Evolutionary conservation across 202 grass and related monocot species (phyloP).

Genomic region (Brachypodium distachyon): DNA sequence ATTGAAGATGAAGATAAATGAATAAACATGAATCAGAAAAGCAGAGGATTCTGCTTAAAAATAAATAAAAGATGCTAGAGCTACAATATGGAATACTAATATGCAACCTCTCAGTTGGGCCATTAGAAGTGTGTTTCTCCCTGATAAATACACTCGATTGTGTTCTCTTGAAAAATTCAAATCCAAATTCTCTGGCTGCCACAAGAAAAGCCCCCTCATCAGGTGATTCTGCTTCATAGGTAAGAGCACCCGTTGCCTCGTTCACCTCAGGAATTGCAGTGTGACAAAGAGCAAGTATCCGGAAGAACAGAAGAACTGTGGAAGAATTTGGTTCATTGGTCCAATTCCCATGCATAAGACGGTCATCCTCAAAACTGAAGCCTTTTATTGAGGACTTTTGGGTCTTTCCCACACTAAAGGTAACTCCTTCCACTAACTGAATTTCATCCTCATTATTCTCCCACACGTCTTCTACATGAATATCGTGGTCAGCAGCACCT

Average conservation of each 20-base stretch:
- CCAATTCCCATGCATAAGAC: constrained; percentile 87
- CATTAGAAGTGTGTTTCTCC: constrained; percentile 61
- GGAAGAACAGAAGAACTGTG: constrained; percentile 72
- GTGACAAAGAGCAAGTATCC: constrained; percentile 86
- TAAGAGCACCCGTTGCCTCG: constrained; percentile 60
- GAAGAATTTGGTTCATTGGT: constrained; percentile 59
- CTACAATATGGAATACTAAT: constrained; percentile 8
- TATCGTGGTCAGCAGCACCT: constrained; percentile 35
- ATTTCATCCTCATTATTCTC: constrained; percentile 51
- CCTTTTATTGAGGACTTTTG: constrained; percentile 64
- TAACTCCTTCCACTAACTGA: constrained; percentile 36
- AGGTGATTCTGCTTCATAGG: constrained; percentile 96
- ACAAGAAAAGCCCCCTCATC: constrained; percentile 94
- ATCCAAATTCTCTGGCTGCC: constrained; percentile 92
- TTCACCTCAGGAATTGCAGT: constrained; percentile 83
- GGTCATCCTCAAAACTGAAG: constrained; percentile 87
- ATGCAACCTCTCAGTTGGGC: constrained; percentile 61
- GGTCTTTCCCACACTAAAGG: constrained; percentile 36
- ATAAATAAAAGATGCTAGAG: not conserved
- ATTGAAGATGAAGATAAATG: constrained; percentile 9
- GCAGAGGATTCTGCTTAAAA: not conserved
- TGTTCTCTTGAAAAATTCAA: constrained; percentile 93
- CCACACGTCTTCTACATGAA: constrained; percentile 41
- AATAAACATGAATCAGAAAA: constrained; percentile 12
- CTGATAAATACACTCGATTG: constrained; percentile 66